Percentiles rank a stretch among this genome's conserved stretches.
Evolutionary conservation across 2,329 filamentous ascomycete genomes (phyloP).

Genomic region (Nectriaceae sp.): DNA sequence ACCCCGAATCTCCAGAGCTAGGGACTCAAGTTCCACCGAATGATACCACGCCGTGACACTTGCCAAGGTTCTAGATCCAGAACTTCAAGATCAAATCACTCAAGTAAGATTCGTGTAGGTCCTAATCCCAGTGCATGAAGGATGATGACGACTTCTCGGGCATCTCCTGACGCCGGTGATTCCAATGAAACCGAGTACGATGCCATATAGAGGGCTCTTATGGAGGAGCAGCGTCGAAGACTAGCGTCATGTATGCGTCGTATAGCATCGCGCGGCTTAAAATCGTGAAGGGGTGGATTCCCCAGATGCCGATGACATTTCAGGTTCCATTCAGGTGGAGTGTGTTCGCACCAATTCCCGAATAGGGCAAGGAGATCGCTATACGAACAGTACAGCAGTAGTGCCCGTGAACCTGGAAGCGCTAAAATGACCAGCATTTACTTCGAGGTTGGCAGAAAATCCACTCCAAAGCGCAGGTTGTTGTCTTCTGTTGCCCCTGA

Average conservation of each 20-base stretch:
- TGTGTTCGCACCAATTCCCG: not conserved
- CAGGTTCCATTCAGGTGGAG: not conserved
- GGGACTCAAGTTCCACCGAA: too few species aligned
- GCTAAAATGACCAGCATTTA: too few species aligned
- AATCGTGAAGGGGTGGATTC: not conserved
- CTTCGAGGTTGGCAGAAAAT: too few species aligned
- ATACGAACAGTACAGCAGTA: constrained; percentile 21
- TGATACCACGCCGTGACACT: too few species aligned
- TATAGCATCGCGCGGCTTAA: constrained; percentile 1
- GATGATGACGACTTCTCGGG: too few species aligned
- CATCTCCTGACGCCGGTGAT: too few species aligned
- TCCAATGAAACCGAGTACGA: not conserved
- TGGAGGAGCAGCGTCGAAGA: not conserved
- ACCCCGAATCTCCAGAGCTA: too few species aligned
- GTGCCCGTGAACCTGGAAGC: too few species aligned
- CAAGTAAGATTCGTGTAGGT: too few species aligned
- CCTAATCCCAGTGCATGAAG: too few species aligned
- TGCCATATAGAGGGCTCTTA: not conserved
- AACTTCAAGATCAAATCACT: too few species aligned
- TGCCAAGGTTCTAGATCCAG: too few species aligned
- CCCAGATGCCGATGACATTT: not conserved
- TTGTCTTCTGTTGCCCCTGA: constrained; percentile 16
- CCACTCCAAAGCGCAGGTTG: not conserved
- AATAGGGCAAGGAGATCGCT: constrained; percentile 13
- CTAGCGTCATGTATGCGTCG: not conserved